Evolutionary conservation across 108 stramenopile species (phyloP).

Genomic region (Pelagomonas calceolata): DNA sequence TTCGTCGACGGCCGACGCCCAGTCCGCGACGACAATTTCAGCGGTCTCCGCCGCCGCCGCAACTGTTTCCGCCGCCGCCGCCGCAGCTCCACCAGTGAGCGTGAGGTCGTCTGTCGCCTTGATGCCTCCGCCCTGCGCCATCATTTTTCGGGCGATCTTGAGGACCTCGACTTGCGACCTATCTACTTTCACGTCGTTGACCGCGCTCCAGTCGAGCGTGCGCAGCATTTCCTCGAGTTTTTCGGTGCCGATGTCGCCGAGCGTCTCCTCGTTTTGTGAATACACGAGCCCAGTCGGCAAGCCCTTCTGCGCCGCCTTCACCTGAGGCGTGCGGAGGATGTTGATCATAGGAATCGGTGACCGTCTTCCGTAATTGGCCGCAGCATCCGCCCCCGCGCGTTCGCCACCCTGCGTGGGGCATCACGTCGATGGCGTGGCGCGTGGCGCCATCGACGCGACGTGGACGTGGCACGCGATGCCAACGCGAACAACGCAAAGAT

Average conservation of each 20-base stretch:
- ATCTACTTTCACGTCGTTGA: constrained; percentile 65
- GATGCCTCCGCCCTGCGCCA: constrained; percentile 26
- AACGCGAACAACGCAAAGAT: too few relatives aligned
- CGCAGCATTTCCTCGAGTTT: constrained; percentile 77
- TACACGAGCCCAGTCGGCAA: constrained; percentile 92
- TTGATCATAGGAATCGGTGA: constrained; percentile 95
- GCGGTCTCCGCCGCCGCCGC: too few relatives aligned
- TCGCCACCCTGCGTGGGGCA: too few relatives aligned
- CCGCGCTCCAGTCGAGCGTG: constrained; percentile 64
- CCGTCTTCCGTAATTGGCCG: constrained; percentile 83
- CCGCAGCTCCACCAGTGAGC: too few relatives aligned
- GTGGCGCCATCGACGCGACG: too few relatives aligned
- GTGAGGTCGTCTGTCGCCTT: too few relatives aligned
- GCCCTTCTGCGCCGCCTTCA: constrained; percentile 77
- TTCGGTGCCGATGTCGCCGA: constrained; percentile 54
- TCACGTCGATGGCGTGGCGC: too few relatives aligned
- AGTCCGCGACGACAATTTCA: too few relatives aligned
- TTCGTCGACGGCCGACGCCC: too few relatives aligned
- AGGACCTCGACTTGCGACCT: constrained; percentile 69
- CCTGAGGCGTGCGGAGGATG: constrained; percentile 81
- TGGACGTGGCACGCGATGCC: too few relatives aligned
- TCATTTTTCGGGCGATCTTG: constrained; percentile 62
- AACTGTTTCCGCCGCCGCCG: too few relatives aligned
- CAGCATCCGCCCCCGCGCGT: constrained; percentile 54
- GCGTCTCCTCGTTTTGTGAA: constrained; percentile 84